These are phyloP conservation scores for Begonia masoniana DNA, from an alignment of 306 rosid species.

Conservation along the genomic window DNA sequence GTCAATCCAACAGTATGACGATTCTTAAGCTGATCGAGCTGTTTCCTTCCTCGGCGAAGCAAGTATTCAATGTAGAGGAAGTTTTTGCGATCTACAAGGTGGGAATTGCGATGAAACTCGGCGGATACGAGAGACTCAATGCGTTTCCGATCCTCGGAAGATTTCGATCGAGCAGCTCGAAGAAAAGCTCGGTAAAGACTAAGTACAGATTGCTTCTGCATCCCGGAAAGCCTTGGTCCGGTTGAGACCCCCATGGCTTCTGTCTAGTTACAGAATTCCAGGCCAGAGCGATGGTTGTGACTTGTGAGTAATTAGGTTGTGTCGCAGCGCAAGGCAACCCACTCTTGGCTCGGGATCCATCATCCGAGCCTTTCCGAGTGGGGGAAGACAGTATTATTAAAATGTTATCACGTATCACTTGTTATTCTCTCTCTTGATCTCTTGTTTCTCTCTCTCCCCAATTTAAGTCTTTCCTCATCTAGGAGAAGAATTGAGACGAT, in stretches of 20 bases:
- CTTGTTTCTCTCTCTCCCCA: too few species aligned
- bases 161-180: constrained; percentile 59
- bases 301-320: too few species aligned
- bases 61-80: constrained; percentile 77
- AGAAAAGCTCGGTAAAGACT: constrained; percentile 63
- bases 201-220: constrained; percentile 88
- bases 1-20: constrained; percentile 53
- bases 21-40: constrained; percentile 65
- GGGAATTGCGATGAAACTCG: constrained; percentile 56
- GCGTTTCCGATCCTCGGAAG: constrained; percentile 34
- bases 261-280: background rate
- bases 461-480: too few species aligned
- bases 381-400: too few species aligned
- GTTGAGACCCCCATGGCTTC: constrained; percentile 33
- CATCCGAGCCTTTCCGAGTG: too few species aligned
- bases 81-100: constrained; percentile 51
- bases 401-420: too few species aligned
- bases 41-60: constrained; percentile 63
- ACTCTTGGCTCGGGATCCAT: too few species aligned
- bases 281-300: too few species aligned
- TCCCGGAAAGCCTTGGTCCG: constrained; percentile 58
- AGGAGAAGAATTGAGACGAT: too few species aligned
- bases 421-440: too few species aligned
- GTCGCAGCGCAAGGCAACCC: too few species aligned
- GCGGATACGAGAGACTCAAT: constrained; percentile 46